phyloP scores from a whole-genome alignment of 1,284 basidiomycete genomes.

The Pulveroboletus sp. region DNA sequence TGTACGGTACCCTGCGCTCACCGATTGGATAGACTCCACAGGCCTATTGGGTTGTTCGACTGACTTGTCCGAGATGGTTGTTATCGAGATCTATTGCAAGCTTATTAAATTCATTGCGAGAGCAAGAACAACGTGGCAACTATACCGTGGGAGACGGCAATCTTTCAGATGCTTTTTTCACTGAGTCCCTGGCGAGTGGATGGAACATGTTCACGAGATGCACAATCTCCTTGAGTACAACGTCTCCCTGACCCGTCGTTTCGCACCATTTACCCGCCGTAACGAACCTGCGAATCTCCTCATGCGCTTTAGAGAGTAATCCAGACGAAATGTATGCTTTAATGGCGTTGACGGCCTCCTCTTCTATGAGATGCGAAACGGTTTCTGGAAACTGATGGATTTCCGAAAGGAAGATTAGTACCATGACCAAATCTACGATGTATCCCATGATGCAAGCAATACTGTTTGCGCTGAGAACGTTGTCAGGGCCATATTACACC shows the following conservation, averaged over 20 bases:
- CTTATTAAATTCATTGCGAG: not conserved
- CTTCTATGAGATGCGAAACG: not conserved
- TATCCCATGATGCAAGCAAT: conserved; percentile 11
- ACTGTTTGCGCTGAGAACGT: not conserved
- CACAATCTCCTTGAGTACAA: not conserved
- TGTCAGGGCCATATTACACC: not conserved
- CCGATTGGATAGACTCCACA: not conserved
- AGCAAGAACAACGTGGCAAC: not conserved
- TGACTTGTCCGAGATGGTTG: not conserved
- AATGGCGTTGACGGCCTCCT: conserved; percentile 7
- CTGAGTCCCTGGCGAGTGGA: not conserved
- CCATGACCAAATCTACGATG: conserved; percentile 9
- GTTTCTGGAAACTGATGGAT: conserved; percentile 1
- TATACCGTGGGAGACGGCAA: not conserved
- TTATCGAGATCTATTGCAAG: not conserved
- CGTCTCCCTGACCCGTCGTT: not conserved
- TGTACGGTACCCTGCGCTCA: not conserved
- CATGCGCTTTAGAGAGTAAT: not conserved
- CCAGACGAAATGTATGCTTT: conserved; percentile 5
- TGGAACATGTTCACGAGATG: conserved; percentile 7
- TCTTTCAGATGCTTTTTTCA: not conserved
- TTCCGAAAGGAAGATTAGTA: conserved; percentile 7
- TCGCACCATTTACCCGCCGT: not conserved
- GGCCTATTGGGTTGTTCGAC: not conserved
- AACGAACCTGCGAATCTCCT: not conserved